Base-by-base conservation (phyloP, 1,139 yeast genomes). In the Sugiyamaella xylanicola region DNA sequence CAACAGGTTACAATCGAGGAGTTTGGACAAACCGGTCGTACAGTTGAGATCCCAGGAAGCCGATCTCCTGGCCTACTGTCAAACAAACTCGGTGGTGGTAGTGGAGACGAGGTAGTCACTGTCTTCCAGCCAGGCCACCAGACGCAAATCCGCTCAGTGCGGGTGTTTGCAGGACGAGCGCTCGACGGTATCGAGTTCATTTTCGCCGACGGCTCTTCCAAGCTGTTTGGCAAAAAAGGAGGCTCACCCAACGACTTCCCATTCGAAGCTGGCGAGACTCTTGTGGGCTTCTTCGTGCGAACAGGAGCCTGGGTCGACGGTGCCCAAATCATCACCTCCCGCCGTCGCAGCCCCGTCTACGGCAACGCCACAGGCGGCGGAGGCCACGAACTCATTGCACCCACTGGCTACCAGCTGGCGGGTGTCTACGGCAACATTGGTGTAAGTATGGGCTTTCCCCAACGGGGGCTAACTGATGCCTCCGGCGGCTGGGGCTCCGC, bases 271-370 rank as follows among this genome's bases (percentile, higher is more conserved):
- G 88, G 83, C 36, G 97, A 92, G 66, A 61, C 63, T 9, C 74
- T 93, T 7, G 68, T 76, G 2, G 86, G 85, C 41, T 75, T 91
- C 56, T 77, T 79, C 54, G 74, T 90, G 47, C 77, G 96, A 60
- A 77, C 84, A 51, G 98, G 98, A 4, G 85, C 80, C 1, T 93
- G 98, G 97, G 76, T 93, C 15, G 98, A 93, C 74, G 96, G 87
- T 1, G 73, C 89, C 17, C 95, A 87, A 65, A 69, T 86, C 36
- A 69, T 81, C 5, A 82, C 95, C 17, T 80, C 76, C 59, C 50
- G 56, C n/a, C 59, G 69, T 25, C 65, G 70, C 46, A 63, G 71
- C 25, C 79, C 80, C 21, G 64, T 72, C 42, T 75, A 73, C 36
- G 90, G 90, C 0, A 96, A 96, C 20, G 69, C 74, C 1, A 71